phyloP scores from a whole-genome alignment of 192 early-diverging fungal genomes.

The Powellomyces hirtus region DNA sequence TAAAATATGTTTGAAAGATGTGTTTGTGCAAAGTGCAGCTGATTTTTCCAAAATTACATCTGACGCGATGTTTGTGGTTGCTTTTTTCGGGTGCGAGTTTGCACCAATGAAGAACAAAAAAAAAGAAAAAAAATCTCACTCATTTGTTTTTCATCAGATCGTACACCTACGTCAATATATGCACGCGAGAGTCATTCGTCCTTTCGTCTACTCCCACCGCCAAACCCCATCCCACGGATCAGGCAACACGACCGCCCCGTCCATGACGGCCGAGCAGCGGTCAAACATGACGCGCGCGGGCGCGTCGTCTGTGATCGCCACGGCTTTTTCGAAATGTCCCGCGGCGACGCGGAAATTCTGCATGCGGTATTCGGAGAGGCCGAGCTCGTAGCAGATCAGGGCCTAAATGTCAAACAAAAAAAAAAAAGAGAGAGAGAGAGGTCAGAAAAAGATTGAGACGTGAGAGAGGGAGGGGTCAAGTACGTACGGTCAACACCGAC shows the following conservation, averaged over 20 bases:
- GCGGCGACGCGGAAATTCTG: slow-evolving; percentile 45
- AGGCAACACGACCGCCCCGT: slow-evolving; percentile 35
- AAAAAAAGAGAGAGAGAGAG: neutral
- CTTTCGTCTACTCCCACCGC: slow-evolving; percentile 2
- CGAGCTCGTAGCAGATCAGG: slow-evolving; percentile 55
- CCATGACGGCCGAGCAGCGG: slow-evolving; percentile 38
- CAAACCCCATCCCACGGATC: slow-evolving; percentile 47
- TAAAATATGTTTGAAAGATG: too few relatives aligned
- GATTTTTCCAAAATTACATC: too few relatives aligned
- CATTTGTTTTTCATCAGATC: too few relatives aligned
- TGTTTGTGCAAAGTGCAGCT: too few relatives aligned
- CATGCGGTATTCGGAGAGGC: slow-evolving; percentile 43
- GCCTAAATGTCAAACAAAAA: slow-evolving; percentile 16
- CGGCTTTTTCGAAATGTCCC: slow-evolving; percentile 49
- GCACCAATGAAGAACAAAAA: too few relatives aligned
- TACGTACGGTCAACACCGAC: slow-evolving; percentile 27
- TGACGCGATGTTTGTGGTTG: too few relatives aligned
- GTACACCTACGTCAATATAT: too few relatives aligned
- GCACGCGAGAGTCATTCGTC: too few relatives aligned
- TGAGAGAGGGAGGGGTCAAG: neutral
- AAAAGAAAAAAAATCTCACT: too few relatives aligned
- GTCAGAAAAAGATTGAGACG: neutral
- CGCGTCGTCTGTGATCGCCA: slow-evolving; percentile 43
- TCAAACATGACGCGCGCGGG: slow-evolving; percentile 40
- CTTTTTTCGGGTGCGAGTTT: too few relatives aligned